A percentile compares a stretch with the other conserved stretches of the same genome.
Conservation (phyloP, 768 basidiomycete genomes). For the Leccinum disarticulatum region DNA sequence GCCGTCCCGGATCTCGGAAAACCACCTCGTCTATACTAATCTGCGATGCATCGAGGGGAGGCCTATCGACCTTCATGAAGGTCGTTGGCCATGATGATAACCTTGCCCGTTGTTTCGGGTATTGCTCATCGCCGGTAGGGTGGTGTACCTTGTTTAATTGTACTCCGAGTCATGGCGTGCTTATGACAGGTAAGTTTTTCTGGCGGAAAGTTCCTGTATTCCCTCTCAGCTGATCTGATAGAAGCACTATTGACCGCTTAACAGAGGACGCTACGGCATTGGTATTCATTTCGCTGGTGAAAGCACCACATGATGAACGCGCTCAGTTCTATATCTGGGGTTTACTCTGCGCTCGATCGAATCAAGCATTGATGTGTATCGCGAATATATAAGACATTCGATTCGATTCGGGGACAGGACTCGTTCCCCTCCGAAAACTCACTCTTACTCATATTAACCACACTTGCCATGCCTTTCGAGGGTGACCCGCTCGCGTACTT, state of each 20-base stretch:
- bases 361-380: background rate
- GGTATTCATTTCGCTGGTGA: background rate
- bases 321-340: background rate
- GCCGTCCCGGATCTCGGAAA: too few species aligned
- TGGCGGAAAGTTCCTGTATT: background rate
- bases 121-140: background rate
- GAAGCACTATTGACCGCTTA: too few species aligned
- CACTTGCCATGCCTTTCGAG: slow-evolving; percentile 8
- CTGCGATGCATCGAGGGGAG: too few species aligned
- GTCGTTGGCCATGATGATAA: background rate
- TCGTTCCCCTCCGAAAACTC: background rate
- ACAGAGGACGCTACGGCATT: background rate
- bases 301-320: background rate
- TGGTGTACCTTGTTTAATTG: background rate
- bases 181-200: background rate
- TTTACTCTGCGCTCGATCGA: background rate
- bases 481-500: slow-evolving; percentile 20
- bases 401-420: background rate
- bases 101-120: background rate
- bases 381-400: background rate
- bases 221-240: background rate
- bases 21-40: too few species aligned
- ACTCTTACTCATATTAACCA: background rate
- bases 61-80: background rate
- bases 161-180: background rate